phyloP scores from a whole-genome alignment of 768 basidiomycete genomes.

The Trametes cingulata region DNA sequence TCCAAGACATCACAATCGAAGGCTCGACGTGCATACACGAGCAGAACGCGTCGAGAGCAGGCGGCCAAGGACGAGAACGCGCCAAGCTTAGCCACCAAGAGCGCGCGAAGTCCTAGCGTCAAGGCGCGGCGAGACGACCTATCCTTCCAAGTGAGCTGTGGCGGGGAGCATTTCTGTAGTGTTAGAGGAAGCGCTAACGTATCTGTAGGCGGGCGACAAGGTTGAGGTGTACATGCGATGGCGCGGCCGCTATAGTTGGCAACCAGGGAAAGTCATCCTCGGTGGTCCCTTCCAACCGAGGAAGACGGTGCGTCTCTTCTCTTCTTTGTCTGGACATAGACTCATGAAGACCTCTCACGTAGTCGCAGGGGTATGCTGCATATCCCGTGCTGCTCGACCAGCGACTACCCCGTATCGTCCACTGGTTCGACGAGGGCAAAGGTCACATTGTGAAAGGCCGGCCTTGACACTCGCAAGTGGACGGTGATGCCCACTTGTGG shows the following conservation, averaged over 20 bases:
- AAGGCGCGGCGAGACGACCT: too few relatives aligned
- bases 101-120: too few relatives aligned
- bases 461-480: too few relatives aligned
- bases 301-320: neutral
- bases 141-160: too few relatives aligned
- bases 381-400: constrained; percentile 5
- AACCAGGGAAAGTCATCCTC: neutral
- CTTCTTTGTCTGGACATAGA: neutral
- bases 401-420: neutral
- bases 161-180: too few relatives aligned
- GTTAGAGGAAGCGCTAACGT: too few relatives aligned
- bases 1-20: too few relatives aligned
- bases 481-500: too few relatives aligned
- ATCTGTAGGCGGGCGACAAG: neutral
- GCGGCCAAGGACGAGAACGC: too few relatives aligned
- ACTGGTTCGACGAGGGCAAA: constrained; percentile 1
- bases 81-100: too few relatives aligned
- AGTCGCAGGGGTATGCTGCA: neutral
- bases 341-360: neutral
- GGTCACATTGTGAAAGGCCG: neutral
- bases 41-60: too few relatives aligned
- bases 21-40: too few relatives aligned
- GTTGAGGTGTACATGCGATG: neutral
- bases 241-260: neutral
- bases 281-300: neutral